Evolutionary conservation across 306 rosid species (phyloP), one percentile per base, ranked within the genome.

Genomic region (Prosopis cineraria): DNA sequence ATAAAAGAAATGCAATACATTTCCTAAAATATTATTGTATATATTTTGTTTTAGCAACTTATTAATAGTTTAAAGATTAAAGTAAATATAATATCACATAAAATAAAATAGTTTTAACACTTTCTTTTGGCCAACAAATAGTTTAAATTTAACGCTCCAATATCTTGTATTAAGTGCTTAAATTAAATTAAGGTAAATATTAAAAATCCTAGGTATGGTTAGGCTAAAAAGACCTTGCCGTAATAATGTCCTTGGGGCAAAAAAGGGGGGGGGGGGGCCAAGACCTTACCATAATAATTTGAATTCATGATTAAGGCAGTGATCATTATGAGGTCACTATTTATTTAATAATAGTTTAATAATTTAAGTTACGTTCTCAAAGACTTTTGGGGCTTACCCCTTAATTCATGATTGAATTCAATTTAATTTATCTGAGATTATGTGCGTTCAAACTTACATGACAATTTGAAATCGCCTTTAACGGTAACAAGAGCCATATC

Each of bases 401-500:
- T 60, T 2, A 63, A 14, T 36, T 65, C 29, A 20, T n/a, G 10
- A 19, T 64, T 34, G 24, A 29, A 65, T n/a, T n/a, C n/a, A n/a
- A n/a, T 66, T 66, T n/a, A 37, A 62, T 16, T 27, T 33, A 10
- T 55, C 62, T 22, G 20, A 22, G 69, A 29, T 56, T 30, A 33
- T 47, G n/a, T 27, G 31, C n/a, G 27, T 44, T 66, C 72, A 40
- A 77, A 52, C 43, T 33, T 25, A 3, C 37, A 10, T 39, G 56
- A 10, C 37, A 78, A 24, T 73, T 73, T 56, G 73, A 69, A 78
- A 43, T 36, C 29, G 55, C 72, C 75, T 24, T 60, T 73, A 81
- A 74, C 83, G 81, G 79, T 50, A 17, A 50, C 19, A 19, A 6
- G 24, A 84, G 73, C 79, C 83, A 40, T 34, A 77, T 63, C 53